Evolutionary conservation across 2,329 filamentous ascomycete genomes (phyloP).

Genomic region (Chalara sp.): DNA sequence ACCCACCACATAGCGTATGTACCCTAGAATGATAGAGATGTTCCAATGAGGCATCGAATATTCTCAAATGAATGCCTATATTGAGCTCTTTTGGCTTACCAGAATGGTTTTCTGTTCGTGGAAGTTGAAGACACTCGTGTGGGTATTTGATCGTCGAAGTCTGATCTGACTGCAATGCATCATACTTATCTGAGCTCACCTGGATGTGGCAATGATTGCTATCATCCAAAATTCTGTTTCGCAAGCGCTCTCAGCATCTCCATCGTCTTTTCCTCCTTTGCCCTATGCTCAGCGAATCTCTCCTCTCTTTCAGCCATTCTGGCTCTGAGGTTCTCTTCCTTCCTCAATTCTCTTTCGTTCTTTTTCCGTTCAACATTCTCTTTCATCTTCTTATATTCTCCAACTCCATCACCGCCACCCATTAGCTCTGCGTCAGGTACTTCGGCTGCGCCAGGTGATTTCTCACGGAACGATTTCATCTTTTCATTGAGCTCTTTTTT

Average conservation of each 20-base stretch:
- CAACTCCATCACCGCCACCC: constrained; percentile 59
- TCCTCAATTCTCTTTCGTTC: constrained; percentile 73
- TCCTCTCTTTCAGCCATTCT: constrained; percentile 75
- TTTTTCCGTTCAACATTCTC: constrained; percentile 64
- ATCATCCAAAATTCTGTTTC: constrained; percentile 64
- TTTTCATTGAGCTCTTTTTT: constrained; percentile 64
- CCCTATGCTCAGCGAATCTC: constrained; percentile 58
- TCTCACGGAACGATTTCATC: constrained; percentile 67
- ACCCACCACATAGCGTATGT: too few species aligned
- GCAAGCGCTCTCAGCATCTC: constrained; percentile 74
- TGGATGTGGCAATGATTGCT: not conserved
- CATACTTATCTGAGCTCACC: too few species aligned
- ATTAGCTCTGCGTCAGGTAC: constrained; percentile 71
- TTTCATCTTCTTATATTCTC: constrained; percentile 62
- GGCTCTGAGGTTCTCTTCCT: constrained; percentile 74
- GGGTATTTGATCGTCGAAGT: too few species aligned
- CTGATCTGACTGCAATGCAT: too few species aligned
- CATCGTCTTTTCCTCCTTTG: constrained; percentile 80
- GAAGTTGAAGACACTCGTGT: too few species aligned
- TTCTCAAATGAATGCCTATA: too few species aligned
- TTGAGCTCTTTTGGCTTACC: too few species aligned
- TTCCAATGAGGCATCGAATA: too few species aligned
- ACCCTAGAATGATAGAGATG: too few species aligned
- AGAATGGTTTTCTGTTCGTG: too few species aligned
- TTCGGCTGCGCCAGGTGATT: constrained; percentile 56